Conservation (phyloP, 2,329 filamentous ascomycete species). For the Xylaria sp. region DNA sequence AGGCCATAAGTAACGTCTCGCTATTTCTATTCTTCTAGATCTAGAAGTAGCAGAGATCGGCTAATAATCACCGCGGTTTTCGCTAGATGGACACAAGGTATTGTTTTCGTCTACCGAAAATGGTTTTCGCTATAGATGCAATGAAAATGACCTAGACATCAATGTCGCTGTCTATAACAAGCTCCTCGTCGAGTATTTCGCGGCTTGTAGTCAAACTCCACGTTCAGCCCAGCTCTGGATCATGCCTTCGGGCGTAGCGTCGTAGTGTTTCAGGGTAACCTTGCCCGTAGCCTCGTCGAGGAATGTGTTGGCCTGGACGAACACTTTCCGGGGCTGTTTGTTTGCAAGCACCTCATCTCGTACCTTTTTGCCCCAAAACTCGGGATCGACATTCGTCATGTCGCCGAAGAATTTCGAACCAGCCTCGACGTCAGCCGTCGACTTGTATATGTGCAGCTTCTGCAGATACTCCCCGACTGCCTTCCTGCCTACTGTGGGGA, state of each 20-base stretch:
- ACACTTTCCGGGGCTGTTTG: conserved; percentile 88
- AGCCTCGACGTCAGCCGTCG: conserved; percentile 82
- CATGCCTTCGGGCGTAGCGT: conserved; percentile 81
- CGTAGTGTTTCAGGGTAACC: conserved; percentile 86
- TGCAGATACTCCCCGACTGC: conserved; percentile 88
- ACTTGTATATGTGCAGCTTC: conserved; percentile 93
- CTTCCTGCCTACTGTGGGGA: conserved; percentile 81
- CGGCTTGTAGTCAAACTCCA: conserved; percentile 52
- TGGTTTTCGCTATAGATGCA: not conserved
- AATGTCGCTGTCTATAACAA: conserved; percentile 13
- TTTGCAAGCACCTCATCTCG: conserved; percentile 79
- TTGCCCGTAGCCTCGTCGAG: conserved; percentile 74
- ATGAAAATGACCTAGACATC: not conserved
- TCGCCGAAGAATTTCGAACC: conserved; percentile 84
- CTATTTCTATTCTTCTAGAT: conserved; percentile 20
- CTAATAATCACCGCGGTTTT: conserved; percentile 13
- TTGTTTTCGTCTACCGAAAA: not conserved
- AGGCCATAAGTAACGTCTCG: conserved; percentile 8
- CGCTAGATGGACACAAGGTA: not conserved
- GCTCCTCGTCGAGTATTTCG: conserved; percentile 7
- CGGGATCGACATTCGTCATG: conserved; percentile 82
- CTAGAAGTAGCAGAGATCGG: conserved; percentile 4
- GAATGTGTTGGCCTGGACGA: conserved; percentile 92
- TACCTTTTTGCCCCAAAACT: conserved; percentile 86
- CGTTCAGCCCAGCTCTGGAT: conserved; percentile 83